phyloP scores from a whole-genome alignment of 345 rosid species.

The Citropsis articulata region DNA sequence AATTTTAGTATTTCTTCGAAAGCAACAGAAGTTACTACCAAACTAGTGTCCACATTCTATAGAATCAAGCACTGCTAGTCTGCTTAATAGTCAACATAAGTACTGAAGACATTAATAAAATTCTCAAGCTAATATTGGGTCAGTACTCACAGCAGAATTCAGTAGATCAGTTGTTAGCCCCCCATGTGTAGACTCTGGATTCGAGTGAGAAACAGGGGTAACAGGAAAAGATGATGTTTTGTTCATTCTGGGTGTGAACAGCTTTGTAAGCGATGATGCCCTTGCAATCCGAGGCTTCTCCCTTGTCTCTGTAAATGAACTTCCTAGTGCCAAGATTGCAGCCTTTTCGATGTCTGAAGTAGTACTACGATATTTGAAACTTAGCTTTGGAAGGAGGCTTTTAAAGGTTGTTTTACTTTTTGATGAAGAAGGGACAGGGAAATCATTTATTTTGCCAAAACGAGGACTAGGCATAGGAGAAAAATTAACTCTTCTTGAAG shows the following conservation, averaged over 20 bases:
- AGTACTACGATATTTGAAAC: constrained; percentile 57
- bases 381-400: constrained; percentile 67
- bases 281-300: constrained; percentile 47
- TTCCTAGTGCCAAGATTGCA: constrained; percentile 57
- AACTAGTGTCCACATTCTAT: neutral
- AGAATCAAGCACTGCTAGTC: neutral
- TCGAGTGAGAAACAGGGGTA: constrained; percentile 71
- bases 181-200: constrained; percentile 90
- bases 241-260: constrained; percentile 53
- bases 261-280: constrained; percentile 54
- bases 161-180: constrained; percentile 36
- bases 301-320: constrained; percentile 33
- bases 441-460: constrained; percentile 27
- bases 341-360: constrained; percentile 74
- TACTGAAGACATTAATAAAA: neutral
- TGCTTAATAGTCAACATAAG: neutral
- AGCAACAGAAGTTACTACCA: neutral
- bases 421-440: constrained; percentile 38
- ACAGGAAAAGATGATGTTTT: constrained; percentile 66
- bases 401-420: constrained; percentile 50
- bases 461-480: constrained; percentile 76
- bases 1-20: neutral
- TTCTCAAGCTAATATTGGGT: neutral
- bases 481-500: constrained; percentile 74
- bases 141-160: constrained; percentile 42